Base-by-base conservation (phyloP, 768 basidiomycete species). In the Coprinopsis sp. region DNA sequence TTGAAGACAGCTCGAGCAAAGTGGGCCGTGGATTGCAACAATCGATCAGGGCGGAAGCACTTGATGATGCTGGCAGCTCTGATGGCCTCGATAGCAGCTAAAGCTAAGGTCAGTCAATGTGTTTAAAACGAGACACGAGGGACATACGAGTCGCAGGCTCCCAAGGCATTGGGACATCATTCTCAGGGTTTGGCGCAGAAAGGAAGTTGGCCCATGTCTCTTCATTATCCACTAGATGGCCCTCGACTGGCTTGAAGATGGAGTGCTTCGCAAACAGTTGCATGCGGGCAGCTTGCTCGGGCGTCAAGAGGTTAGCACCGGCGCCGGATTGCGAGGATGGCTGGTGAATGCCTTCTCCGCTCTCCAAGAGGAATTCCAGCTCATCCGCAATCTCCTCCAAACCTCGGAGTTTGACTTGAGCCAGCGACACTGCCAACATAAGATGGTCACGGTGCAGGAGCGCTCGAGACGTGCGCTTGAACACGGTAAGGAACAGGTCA, bases 21-120 rank as follows among this genome's bases (percentile, higher is more conserved):
- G 16, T 76, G 55, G 3, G 84, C 80, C 3, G 87, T 84, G 1
- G 91, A 84, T 61, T 91, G 91, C 37, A 93, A 67, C 11, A 97
- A 74, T 41, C 93, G 84, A 65, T 98, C 95, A 6, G 95, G 93
- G 38, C 95, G 81, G 63, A 99, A 74, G 63, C 87, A 95, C 65
- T 93, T 93, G 64, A 95, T 77, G 49, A 96, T 66, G 21, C 92
- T 70, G 47, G 92, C 73, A 18, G 79, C 71, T 18, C 91, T 83
- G 50, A 91, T 79, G 12, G 87, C 84, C 52, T 85, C 80, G 33
- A 84, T 68, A 41, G 85, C 78, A 53, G 80, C 92, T 87, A 51
- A 3, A 49, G 46, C 53, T 33, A 31, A 51, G 19, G 24, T 36
- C 22, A 36, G 33, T 33, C 14, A 41, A 46, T n/a, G 14, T 42